Evolutionary conservation across 352 stramenopile genomes (phyloP).

Genomic region (Pythium monospermum): DNA sequence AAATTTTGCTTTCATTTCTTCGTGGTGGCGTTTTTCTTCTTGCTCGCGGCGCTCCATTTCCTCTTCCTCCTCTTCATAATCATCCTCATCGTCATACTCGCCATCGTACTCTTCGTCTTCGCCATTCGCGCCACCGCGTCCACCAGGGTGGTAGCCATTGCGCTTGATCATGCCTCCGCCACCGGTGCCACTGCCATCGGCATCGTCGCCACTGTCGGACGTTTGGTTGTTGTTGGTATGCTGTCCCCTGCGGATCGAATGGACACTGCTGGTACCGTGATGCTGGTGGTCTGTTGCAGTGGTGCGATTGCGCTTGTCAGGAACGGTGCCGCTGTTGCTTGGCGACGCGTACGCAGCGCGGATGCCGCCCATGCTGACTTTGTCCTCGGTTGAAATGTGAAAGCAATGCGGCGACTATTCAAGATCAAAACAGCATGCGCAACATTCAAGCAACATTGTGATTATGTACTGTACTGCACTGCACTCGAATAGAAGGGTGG

Average conservation of each 20-base stretch:
- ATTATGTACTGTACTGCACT: neutral
- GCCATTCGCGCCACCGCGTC: neutral
- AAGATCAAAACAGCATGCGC: conserved; percentile 9
- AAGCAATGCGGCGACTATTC: conserved; percentile 10
- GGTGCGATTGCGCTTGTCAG: neutral
- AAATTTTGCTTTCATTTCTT: conserved; percentile 42
- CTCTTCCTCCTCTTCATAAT: conserved; percentile 27
- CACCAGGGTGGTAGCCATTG: neutral
- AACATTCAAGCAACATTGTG: conserved; percentile 4
- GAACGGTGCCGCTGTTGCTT: too few relatives aligned
- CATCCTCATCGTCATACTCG: conserved; percentile 26
- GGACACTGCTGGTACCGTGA: neutral
- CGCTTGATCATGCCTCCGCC: conserved; percentile 3
- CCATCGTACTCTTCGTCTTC: conserved; percentile 7
- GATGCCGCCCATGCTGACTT: conserved; percentile 16
- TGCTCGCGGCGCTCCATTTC: conserved; percentile 22
- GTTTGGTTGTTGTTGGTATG: conserved; percentile 8
- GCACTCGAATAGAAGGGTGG: conserved; percentile 1
- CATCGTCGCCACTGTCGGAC: conserved; percentile 1
- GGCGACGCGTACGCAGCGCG: conserved; percentile 11
- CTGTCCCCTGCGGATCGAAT: conserved; percentile 11
- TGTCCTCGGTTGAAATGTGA: neutral
- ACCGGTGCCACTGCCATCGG: conserved; percentile 24
- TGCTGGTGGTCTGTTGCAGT: neutral
- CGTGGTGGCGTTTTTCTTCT: conserved; percentile 21